Evolutionary conservation across 73 alveolate species (phyloP), one percentile per base, ranked within the genome.

Genomic region (Chromera velia): DNA sequence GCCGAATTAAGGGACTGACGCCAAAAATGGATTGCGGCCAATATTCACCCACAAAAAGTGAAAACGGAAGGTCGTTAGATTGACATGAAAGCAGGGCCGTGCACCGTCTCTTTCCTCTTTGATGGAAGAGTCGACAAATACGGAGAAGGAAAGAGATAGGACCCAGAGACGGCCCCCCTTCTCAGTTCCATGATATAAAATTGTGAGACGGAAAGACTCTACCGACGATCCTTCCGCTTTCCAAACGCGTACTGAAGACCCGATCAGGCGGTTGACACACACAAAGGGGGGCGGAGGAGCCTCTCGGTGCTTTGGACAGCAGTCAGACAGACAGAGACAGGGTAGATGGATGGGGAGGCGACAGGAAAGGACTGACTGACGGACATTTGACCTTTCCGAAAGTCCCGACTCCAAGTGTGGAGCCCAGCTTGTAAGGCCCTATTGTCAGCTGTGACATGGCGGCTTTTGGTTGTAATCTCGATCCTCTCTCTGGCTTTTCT

Each of bases 391-490:
- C 98, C 89, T 93, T 91, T 68, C 97, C 98, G 78, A 93, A 93
- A n/a, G 97, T 88, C 29, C 98, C 98, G 68, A 83, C 94, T 22
- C 98, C 98, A 78, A 93, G 76, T 32, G 96, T 79, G 69, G 68
- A 70, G 74, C 78, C 71, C 74, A 79, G 69, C 86, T 69, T 55
- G 70, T 55, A 55, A n/a, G 70, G 70, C 70, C 70, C 70, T n/a
- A 55, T 40, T 4, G 4, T 40, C 55, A 40, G 55, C 4, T 4
- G 13, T 40, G 55, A 40, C 55, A 13, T 13, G 22, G 55, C 55
- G n/a, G n/a, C n/a, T n/a, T n/a, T n/a, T n/a, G n/a, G n/a, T n/a
- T n/a, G n/a, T n/a, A n/a, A n/a, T n/a, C n/a, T n/a, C n/a, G n/a
- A n/a, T n/a, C n/a, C n/a, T n/a, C n/a, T n/a, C n/a, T n/a, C n/a